Conservation (phyloP, 306 rosid genomes). For the Pterocarpus santalinus region DNA sequence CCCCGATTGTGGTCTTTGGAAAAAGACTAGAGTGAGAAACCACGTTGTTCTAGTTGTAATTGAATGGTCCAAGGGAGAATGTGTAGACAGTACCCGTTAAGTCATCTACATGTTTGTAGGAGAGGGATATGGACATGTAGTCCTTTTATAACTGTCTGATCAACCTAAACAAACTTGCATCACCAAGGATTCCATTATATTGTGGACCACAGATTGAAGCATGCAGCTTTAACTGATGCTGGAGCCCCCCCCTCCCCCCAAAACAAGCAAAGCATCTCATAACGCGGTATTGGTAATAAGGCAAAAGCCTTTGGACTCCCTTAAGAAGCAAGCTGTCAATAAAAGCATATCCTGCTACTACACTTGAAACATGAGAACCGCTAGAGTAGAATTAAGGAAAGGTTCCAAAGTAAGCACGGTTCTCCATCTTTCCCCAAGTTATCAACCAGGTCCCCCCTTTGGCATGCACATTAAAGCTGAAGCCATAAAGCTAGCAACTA, state of each 20-base stretch:
- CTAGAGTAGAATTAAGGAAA: conserved; percentile 39
- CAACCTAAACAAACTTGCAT: conserved; percentile 36
- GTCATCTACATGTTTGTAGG: conserved; percentile 47
- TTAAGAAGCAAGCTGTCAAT: conserved; percentile 49
- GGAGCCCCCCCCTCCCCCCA: conserved; percentile 44
- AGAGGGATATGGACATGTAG: conserved; percentile 34
- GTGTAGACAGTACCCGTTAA: conserved; percentile 44
- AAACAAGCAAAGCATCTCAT: conserved; percentile 72
- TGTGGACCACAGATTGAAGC: conserved; percentile 59
- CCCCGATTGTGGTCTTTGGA: background rate
- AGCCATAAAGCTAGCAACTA: conserved; percentile 36
- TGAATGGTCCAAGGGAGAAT: conserved; percentile 18
- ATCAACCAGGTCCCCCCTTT: conserved; percentile 57
- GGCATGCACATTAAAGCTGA: conserved; percentile 56
- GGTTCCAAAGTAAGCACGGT: conserved; percentile 45
- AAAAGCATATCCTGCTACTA: conserved; percentile 29
- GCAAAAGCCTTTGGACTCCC: conserved; percentile 45
- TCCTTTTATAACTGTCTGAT: conserved; percentile 42
- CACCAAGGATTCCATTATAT: conserved; percentile 48
- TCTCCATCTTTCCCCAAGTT: conserved; percentile 48
- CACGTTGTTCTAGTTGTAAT: background rate
- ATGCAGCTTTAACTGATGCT: conserved; percentile 62
- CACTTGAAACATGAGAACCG: conserved; percentile 47
- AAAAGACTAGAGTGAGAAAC: conserved; percentile 22
- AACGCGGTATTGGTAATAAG: conserved; percentile 42